Conservation (phyloP, 176 grass and related monocot genomes). For the Cenchrus americanus region DNA sequence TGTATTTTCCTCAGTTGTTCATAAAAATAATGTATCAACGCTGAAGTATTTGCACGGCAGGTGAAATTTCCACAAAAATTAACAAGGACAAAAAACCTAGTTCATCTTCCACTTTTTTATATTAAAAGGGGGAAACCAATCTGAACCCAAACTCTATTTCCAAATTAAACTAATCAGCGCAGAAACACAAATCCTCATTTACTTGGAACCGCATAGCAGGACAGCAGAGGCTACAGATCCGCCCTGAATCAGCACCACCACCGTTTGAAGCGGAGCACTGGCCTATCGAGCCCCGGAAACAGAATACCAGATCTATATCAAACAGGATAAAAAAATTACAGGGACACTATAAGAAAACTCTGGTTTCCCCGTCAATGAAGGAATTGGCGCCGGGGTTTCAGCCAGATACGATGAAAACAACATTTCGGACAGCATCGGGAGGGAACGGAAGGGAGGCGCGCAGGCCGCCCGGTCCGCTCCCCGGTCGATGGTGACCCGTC, state of each 20-base stretch:
- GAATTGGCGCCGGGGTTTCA: not conserved
- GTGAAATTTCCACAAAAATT: not conserved
- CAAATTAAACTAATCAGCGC: not conserved
- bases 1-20: not conserved
- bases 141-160: not conserved
- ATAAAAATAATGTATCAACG: not conserved
- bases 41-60: not conserved
- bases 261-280: not conserved
- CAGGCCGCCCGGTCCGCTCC: not conserved
- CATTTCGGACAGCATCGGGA: not conserved
- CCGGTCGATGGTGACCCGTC: not conserved
- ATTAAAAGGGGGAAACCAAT: not conserved
- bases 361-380: not conserved
- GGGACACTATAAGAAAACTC: not conserved
- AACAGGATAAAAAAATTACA: not conserved
- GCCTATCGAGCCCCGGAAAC: not conserved
- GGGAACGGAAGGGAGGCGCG: not conserved
- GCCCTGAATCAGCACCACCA: not conserved
- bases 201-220: not conserved
- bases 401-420: not conserved
- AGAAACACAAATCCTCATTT: not conserved
- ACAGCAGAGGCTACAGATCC: constrained; percentile 15
- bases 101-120: no score
- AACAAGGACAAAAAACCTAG: not conserved
- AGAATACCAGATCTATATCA: not conserved